phyloP scores from a whole-genome alignment of 148 eudicot species.

The Nyssa sinensis region DNA sequence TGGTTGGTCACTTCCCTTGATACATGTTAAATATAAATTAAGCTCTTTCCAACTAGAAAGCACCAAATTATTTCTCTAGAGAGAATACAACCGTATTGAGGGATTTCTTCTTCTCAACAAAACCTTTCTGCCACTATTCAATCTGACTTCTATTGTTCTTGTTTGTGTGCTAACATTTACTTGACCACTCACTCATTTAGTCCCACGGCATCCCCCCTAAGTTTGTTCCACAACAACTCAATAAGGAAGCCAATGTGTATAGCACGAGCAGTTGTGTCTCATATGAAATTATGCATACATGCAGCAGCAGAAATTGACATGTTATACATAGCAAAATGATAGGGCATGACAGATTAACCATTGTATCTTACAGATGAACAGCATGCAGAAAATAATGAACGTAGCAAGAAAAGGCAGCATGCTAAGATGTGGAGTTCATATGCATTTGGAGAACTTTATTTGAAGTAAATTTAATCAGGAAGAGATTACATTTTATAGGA shows the following conservation, averaged over 20 bases:
- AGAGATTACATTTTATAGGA: constrained; percentile 60
- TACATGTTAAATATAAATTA: no score
- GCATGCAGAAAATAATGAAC: not conserved
- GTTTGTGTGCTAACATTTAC: not conserved
- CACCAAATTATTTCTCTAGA: not conserved
- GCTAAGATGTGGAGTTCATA: not conserved
- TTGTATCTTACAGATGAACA: not conserved
- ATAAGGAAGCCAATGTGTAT: not conserved
- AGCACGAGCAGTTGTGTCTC: not conserved
- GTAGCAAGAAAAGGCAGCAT: not conserved
- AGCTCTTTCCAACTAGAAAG: not conserved
- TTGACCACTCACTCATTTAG: not conserved
- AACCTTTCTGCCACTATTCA: not conserved
- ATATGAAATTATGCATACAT: not conserved
- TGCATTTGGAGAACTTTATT: not conserved
- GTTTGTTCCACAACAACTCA: not conserved
- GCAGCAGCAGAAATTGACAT: not conserved
- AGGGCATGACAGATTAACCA: not conserved
- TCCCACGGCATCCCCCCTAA: not conserved
- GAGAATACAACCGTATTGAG: not conserved
- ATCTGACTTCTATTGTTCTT: not conserved
- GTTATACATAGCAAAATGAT: not conserved
- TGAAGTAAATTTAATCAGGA: not conserved
- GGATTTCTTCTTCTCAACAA: not conserved
- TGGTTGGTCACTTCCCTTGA: no score